These are phyloP conservation scores for Aspergillus puulaauensis DNA, from an alignment of 2,329 filamentous ascomycete species.

Conservation along the genomic window DNA sequence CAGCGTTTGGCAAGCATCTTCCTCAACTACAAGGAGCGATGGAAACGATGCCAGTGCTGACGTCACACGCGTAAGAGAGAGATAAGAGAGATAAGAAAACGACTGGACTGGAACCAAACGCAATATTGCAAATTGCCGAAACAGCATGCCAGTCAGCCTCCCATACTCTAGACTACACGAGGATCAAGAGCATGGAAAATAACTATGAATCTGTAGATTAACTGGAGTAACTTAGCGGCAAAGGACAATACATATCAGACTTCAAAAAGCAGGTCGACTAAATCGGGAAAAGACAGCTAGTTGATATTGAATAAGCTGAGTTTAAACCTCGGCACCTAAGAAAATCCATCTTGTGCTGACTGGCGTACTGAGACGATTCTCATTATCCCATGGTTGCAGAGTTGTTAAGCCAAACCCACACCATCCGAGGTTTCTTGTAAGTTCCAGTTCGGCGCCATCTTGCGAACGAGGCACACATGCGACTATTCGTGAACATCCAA, in stretches of 20 bases:
- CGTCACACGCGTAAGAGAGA: not conserved
- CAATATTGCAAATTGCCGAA: not conserved
- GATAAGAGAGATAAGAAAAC: not conserved
- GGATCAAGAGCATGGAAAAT: not conserved
- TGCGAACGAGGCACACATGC: constrained; percentile 76
- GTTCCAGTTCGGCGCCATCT: constrained; percentile 60
- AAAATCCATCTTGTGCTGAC: constrained; percentile 81
- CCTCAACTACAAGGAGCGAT: too few relatives aligned
- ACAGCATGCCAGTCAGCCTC: not conserved
- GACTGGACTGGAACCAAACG: not conserved
- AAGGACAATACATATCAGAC: not conserved
- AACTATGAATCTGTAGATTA: not conserved
- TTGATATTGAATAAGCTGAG: not conserved
- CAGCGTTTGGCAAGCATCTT: too few relatives aligned
- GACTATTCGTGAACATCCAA: constrained; percentile 75
- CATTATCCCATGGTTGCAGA: constrained; percentile 68
- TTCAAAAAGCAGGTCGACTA: not conserved
- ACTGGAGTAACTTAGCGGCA: not conserved
- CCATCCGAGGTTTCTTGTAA: constrained; percentile 83
- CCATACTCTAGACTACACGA: not conserved
- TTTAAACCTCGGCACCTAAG: constrained; percentile 80
- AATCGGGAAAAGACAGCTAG: not conserved
- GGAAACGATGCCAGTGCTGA: not conserved
- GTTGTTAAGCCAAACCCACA: constrained; percentile 85
- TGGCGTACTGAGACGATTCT: constrained; percentile 57